These are phyloP conservation scores for Besnoitia besnoiti DNA, from an alignment of 169 alveolate species.

Conservation along the genomic window DNA sequence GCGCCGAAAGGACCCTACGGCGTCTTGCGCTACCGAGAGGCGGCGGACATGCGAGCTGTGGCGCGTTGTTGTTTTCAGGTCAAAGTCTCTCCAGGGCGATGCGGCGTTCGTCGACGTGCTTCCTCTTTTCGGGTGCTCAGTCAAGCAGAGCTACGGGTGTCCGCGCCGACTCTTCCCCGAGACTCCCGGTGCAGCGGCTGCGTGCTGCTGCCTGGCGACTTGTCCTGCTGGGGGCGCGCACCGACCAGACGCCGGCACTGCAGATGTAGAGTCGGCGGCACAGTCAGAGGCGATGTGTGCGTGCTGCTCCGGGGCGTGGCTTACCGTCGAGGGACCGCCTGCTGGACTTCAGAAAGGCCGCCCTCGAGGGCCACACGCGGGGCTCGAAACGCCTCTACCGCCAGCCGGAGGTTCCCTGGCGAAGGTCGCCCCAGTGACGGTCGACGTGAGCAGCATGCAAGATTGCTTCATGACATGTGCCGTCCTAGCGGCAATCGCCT, in stretches of 20 bases:
- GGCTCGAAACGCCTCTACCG: background rate
- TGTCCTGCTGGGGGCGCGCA: background rate
- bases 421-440: background rate
- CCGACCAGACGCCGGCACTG: background rate
- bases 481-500: background rate
- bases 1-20: no score
- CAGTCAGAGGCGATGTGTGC: background rate
- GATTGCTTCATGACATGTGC: conserved; percentile 30
- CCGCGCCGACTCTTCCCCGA: background rate
- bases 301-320: background rate
- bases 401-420: background rate
- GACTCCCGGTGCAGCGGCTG: background rate
- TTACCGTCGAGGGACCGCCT: background rate
- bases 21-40: no score
- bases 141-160: background rate
- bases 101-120: background rate
- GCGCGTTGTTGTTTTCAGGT: background rate
- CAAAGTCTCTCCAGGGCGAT: background rate
- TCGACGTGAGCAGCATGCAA: background rate
- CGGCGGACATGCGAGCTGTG: no score
- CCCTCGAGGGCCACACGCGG: background rate
- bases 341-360: background rate
- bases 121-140: background rate
- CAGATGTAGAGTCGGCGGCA: background rate
- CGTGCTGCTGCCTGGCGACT: background rate